phyloP scores from a whole-genome alignment of 148 eudicot species.

The Persicaria maculosa region DNA sequence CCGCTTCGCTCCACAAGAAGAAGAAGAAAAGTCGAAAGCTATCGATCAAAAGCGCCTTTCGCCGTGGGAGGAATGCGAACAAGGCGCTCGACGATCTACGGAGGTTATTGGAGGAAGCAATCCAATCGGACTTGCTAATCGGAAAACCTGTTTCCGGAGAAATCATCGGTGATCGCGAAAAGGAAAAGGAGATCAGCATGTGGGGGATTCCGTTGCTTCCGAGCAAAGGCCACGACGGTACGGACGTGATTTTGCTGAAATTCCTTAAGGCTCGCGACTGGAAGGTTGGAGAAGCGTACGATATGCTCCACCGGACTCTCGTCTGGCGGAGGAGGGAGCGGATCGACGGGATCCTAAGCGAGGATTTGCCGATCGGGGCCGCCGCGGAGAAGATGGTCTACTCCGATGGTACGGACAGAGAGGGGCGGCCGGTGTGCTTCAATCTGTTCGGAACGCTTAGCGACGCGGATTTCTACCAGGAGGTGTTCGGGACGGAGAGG shows the following conservation, averaged over 20 bases:
- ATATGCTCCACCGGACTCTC: slow-evolving; percentile 42
- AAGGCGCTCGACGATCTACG: slow-evolving; percentile 39
- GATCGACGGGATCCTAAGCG: slow-evolving; percentile 30
- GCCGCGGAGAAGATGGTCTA: slow-evolving; percentile 29
- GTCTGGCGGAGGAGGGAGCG: slow-evolving; percentile 47
- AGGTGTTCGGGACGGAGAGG: slow-evolving; percentile 31
- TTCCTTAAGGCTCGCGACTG: slow-evolving; percentile 53
- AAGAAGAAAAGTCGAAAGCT: background rate
- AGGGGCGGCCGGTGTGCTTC: slow-evolving; percentile 64
- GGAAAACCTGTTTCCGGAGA: slow-evolving; percentile 1
- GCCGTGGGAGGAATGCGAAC: slow-evolving; percentile 8
- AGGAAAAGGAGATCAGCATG: slow-evolving; percentile 34
- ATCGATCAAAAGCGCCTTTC: slow-evolving; percentile 9
- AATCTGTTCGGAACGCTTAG: slow-evolving; percentile 36
- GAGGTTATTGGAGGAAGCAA: slow-evolving; percentile 47
- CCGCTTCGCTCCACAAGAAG: background rate
- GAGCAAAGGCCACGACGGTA: slow-evolving; percentile 46
- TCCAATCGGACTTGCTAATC: slow-evolving; percentile 23
- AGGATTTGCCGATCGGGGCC: slow-evolving; percentile 20
- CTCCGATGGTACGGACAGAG: slow-evolving; percentile 37
- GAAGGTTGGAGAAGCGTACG: slow-evolving; percentile 52
- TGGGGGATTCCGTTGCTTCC: slow-evolving; percentile 90
- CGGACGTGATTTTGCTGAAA: slow-evolving; percentile 46
- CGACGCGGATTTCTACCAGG: slow-evolving; percentile 26
- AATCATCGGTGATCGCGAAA: background rate